phyloP scores from a whole-genome alignment of 768 basidiomycete genomes.

The Mycena capillaripes region DNA sequence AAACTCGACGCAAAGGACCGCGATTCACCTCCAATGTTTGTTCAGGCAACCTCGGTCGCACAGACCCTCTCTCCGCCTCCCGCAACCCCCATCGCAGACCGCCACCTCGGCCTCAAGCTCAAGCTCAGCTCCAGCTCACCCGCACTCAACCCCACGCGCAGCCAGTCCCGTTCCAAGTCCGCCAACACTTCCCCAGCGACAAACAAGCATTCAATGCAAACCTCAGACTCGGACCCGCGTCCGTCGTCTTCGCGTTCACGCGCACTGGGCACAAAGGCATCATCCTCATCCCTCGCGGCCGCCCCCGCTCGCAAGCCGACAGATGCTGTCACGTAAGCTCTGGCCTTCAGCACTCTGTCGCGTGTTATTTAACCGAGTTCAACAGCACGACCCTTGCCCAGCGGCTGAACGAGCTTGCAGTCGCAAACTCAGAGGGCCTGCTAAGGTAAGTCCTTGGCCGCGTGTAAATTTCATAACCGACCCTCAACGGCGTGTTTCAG shows the following conservation, averaged over 20 bases:
- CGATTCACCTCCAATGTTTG: slow-evolving; percentile 24
- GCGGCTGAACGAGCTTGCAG: slow-evolving; percentile 83
- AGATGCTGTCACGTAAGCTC: slow-evolving; percentile 69
- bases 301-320: slow-evolving; percentile 53
- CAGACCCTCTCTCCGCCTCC: slow-evolving; percentile 25
- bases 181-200: slow-evolving; percentile 24
- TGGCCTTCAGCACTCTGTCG: slow-evolving; percentile 15
- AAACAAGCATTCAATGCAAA: slow-evolving; percentile 20
- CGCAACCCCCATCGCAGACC: slow-evolving; percentile 32
- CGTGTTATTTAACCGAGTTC: slow-evolving; percentile 17
- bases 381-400: slow-evolving; percentile 82
- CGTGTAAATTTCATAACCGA: slow-evolving; percentile 10
- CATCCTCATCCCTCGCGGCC: slow-evolving; percentile 36
- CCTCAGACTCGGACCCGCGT: slow-evolving; percentile 36
- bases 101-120: slow-evolving; percentile 36
- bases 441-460: slow-evolving; percentile 67
- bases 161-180: slow-evolving; percentile 27
- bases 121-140: slow-evolving; percentile 37
- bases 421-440: slow-evolving; percentile 85
- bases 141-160: slow-evolving; percentile 24
- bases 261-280: slow-evolving; percentile 42
- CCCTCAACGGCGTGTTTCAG: slow-evolving; percentile 51
- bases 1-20: slow-evolving; percentile 27
- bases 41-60: slow-evolving; percentile 26
- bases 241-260: slow-evolving; percentile 39